A percentile compares a stretch with the other conserved stretches of the same genome.
These are phyloP conservation scores for Albugo laibachii DNA, from an alignment of 352 stramenopile species.

Conservation along the genomic window DNA sequence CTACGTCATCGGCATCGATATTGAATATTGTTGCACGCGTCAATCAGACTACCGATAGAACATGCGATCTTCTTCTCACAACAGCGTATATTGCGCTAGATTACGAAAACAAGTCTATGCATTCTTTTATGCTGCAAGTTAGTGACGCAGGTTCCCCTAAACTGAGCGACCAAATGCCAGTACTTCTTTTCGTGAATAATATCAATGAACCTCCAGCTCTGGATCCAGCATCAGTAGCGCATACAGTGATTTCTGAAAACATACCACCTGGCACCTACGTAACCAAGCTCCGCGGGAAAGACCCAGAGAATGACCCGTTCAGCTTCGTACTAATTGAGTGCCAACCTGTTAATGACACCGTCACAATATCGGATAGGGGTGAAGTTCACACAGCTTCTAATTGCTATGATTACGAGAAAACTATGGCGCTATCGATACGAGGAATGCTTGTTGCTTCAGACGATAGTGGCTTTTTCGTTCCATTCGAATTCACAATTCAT, in stretches of 20 bases:
- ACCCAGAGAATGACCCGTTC: slow-evolving; percentile 27
- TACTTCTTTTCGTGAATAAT: slow-evolving; percentile 24
- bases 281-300: slow-evolving; percentile 16
- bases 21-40: slow-evolving; percentile 11
- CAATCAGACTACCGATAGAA: slow-evolving; percentile 14
- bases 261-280: slow-evolving; percentile 4
- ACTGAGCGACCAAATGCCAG: slow-evolving; percentile 16
- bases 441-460: slow-evolving; percentile 4
- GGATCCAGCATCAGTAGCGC: slow-evolving; percentile 1
- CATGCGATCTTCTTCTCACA: slow-evolving; percentile 13
- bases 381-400: slow-evolving; percentile 1
- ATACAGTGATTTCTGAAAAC: slow-evolving; percentile 16
- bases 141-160: slow-evolving; percentile 23
- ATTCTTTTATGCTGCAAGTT: slow-evolving; percentile 21
- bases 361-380: slow-evolving; percentile 4
- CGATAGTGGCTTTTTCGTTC: slow-evolving; percentile 2
- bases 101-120: slow-evolving; percentile 16
- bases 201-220: slow-evolving; percentile 23
- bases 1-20: neutral
- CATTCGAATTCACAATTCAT: slow-evolving; percentile 9
- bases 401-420: slow-evolving; percentile 8
- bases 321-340: slow-evolving; percentile 14
- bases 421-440: slow-evolving; percentile 2
- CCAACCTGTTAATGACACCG: slow-evolving; percentile 9
- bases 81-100: slow-evolving; percentile 16